Evolutionary conservation across 2,329 filamentous ascomycete species (phyloP).

Genomic region (Venturia aucupariae): DNA sequence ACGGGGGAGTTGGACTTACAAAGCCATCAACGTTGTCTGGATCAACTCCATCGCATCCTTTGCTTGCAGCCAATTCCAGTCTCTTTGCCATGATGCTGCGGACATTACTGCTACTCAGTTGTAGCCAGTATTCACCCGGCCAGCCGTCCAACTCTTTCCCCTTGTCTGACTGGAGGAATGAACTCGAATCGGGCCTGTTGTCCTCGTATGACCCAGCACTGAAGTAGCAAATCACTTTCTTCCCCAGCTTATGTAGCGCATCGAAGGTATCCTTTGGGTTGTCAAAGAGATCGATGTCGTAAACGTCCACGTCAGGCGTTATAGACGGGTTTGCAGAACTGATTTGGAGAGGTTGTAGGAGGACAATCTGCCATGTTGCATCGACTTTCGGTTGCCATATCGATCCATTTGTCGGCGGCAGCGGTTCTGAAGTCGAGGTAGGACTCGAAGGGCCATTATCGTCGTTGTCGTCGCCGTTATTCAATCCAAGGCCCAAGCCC

Average conservation of each 20-base stretch:
- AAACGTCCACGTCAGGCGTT: constrained; percentile 12
- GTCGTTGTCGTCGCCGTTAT: constrained; percentile 18
- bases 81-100: constrained; percentile 54
- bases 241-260: constrained; percentile 4
- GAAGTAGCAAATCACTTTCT: constrained; percentile 52
- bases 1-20: constrained; percentile 28
- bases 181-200: constrained; percentile 47
- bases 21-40: constrained; percentile 61
- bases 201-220: constrained; percentile 61
- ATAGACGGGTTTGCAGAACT: constrained; percentile 17
- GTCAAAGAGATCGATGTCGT: constrained; percentile 12
- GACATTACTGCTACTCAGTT: constrained; percentile 49
- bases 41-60: constrained; percentile 56
- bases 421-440: constrained; percentile 16
- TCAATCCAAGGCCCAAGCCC: constrained; percentile 43
- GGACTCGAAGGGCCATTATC: constrained; percentile 20
- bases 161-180: constrained; percentile 47
- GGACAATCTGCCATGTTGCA: constrained; percentile 53
- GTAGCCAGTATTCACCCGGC: constrained; percentile 59
- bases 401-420: constrained; percentile 17
- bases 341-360: constrained; percentile 34
- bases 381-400: constrained; percentile 46
- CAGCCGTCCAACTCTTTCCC: constrained; percentile 55
- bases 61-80: constrained; percentile 48
- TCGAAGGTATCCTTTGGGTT: constrained; percentile 2